These are phyloP conservation scores for Microbotryum violaceum DNA, from an alignment of 1,284 basidiomycete species.

Conservation along the genomic window DNA sequence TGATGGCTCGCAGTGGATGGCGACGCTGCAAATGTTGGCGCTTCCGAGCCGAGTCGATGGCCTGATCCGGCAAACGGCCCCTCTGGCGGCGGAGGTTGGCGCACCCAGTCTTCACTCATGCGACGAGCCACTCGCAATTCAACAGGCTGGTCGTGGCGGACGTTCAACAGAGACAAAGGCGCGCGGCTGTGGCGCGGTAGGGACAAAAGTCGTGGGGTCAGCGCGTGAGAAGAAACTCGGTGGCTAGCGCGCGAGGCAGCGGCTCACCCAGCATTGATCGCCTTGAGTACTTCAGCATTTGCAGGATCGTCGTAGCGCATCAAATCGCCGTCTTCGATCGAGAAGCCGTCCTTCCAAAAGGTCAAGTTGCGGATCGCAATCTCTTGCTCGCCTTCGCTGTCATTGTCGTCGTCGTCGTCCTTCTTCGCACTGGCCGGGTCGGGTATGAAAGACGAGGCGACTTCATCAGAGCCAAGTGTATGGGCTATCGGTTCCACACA, in stretches of 20 bases:
- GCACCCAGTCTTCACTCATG: conserved; percentile 63
- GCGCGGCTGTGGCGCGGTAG: conserved; percentile 53
- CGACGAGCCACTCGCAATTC: conserved; percentile 74
- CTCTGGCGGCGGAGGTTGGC: conserved; percentile 45
- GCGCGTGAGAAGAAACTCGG: not conserved
- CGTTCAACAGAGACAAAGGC: conserved; percentile 68
- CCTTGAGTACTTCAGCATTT: conserved; percentile 62
- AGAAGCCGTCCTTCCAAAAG: conserved; percentile 93
- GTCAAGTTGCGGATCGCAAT: conserved; percentile 69
- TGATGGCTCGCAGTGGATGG: conserved; percentile 24
- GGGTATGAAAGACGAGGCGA: conserved; percentile 62
- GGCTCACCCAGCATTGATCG: conserved; percentile 71
- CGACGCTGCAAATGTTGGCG: conserved; percentile 33
- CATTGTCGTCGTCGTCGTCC: conserved; percentile 39
- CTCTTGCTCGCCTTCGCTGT: conserved; percentile 50
- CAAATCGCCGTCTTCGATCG: conserved; percentile 80
- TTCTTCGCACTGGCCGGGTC: conserved; percentile 47
- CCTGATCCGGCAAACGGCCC: conserved; percentile 68
- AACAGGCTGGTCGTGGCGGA: conserved; percentile 71
- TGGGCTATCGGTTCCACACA: conserved; percentile 49
- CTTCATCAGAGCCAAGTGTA: conserved; percentile 77
- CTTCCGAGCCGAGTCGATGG: conserved; percentile 60
- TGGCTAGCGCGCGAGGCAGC: not conserved
- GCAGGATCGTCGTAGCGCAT: conserved; percentile 75
- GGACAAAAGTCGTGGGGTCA: not conserved